Percentiles rank a stretch among this genome's conserved stretches.
Conservation (phyloP, 2,329 filamentous ascomycete species). For the Neurospora sp. region DNA sequence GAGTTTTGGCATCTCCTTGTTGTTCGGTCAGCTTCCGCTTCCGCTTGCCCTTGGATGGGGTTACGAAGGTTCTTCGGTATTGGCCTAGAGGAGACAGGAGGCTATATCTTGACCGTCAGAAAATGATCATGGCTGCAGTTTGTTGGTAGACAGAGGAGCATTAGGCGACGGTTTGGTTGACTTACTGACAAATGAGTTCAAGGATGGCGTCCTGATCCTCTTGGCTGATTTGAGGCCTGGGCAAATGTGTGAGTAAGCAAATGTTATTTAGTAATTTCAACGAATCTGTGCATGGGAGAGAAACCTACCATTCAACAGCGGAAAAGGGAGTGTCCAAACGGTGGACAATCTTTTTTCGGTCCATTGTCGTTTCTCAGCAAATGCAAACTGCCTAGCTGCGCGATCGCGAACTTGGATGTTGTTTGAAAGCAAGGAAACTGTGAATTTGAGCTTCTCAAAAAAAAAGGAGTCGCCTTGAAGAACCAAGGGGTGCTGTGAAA, state of each 20-base stretch:
- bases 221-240: conserved; percentile 50
- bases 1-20: conserved; percentile 9
- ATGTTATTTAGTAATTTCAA: background rate
- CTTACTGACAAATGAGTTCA: conserved; percentile 58
- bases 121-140: background rate
- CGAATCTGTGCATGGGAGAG: conserved; percentile 17
- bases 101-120: conserved; percentile 27
- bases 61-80: conserved; percentile 44
- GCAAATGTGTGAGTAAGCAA: background rate
- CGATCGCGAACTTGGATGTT: background rate
- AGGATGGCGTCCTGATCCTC: conserved; percentile 55
- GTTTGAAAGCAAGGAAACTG: background rate
- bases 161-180: background rate
- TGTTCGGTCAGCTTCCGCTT: conserved; percentile 32
- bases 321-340: conserved; percentile 39
- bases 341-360: conserved; percentile 50
- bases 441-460: background rate
- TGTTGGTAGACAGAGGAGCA: conserved; percentile 1
- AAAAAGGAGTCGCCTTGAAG: background rate
- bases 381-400: background rate
- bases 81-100: conserved; percentile 54
- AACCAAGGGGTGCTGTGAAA: background rate
- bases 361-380: conserved; percentile 25
- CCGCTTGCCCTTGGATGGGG: conserved; percentile 52
- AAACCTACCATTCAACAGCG: conserved; percentile 43